Evolutionary conservation across 352 stramenopile species (phyloP).

Genomic region (Globisporangium cystogenes): DNA sequence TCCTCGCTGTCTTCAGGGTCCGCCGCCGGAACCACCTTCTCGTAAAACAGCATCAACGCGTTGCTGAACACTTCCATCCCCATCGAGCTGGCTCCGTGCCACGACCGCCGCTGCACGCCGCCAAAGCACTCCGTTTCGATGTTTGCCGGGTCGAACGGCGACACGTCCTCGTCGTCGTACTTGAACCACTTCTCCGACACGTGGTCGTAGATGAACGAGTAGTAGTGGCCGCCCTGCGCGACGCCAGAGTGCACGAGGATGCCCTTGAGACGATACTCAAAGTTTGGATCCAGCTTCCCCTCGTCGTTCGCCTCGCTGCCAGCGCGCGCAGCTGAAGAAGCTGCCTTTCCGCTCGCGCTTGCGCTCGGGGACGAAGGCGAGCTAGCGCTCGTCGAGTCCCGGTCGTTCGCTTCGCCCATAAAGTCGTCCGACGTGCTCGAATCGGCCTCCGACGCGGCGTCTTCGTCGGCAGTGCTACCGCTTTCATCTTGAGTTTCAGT

Average conservation of each 20-base stretch:
- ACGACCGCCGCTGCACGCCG: conserved; percentile 91
- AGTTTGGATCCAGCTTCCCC: conserved; percentile 81
- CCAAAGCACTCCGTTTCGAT: conserved; percentile 98
- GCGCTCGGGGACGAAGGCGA: conserved; percentile 23
- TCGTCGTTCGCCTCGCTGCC: conserved; percentile 8
- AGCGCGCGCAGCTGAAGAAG: conserved; percentile 13
- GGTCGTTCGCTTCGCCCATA: conserved; percentile 42
- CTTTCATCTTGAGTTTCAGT: conserved; percentile 31
- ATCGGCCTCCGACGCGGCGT: conserved; percentile 46
- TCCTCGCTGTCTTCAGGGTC: conserved; percentile 14
- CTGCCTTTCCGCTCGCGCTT: conserved; percentile 6
- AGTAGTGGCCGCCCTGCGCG: conserved; percentile 99
- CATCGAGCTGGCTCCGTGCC: conserved; percentile 94
- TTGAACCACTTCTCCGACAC: conserved; percentile 96
- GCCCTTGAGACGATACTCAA: conserved; percentile 96
- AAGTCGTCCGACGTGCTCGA: conserved; percentile 55
- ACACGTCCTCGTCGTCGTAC: conserved; percentile 99
- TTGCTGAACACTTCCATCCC: conserved; percentile 99
- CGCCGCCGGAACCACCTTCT: conserved; percentile 89
- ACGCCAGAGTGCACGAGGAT: conserved; percentile 98
- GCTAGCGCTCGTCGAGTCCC: conserved; percentile 8
- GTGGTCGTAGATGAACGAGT: conserved; percentile 91
- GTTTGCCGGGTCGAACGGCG: conserved; percentile 93
- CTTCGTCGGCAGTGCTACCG: conserved; percentile 29
- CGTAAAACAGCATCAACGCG: conserved; percentile 99